Evolutionary conservation across 1,139 yeast species (phyloP).

Genomic region (Sugiyamaella xylanicola): DNA sequence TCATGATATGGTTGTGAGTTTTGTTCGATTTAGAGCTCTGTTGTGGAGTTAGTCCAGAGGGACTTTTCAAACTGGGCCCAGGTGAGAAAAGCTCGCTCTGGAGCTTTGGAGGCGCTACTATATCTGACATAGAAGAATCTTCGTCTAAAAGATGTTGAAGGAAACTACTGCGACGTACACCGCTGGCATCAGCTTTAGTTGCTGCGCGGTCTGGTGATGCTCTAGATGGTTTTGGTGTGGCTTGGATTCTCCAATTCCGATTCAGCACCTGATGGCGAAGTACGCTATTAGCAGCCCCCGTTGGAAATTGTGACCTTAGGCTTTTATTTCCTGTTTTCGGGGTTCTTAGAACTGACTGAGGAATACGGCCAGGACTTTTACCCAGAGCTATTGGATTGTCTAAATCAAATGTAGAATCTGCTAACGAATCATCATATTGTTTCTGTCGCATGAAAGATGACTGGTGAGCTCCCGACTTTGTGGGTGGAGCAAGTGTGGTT

Average conservation of each 20-base stretch:
- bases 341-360: conserved; percentile 1
- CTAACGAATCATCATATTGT: background rate
- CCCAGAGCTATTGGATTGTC: background rate
- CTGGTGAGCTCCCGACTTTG: background rate
- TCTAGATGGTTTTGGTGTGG: conserved; percentile 40
- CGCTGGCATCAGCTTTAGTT: conserved; percentile 5
- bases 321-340: conserved; percentile 4
- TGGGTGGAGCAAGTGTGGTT: conserved; percentile 11
- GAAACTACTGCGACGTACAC: conserved; percentile 11
- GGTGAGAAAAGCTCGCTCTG: conserved; percentile 28
- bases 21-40: background rate
- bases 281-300: conserved; percentile 17
- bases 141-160: conserved; percentile 22
- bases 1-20: conserved; percentile 3
- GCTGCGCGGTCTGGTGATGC: conserved; percentile 8
- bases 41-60: conserved; percentile 17
- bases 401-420: background rate
- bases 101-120: conserved; percentile 29
- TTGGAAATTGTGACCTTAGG: background rate
- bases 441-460: background rate
- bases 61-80: conserved; percentile 16
- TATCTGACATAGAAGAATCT: conserved; percentile 29
- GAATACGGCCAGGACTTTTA: background rate
- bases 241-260: conserved; percentile 43
- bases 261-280: conserved; percentile 44